These are phyloP conservation scores for Tolypocladium paradoxum DNA, from an alignment of 2,329 filamentous ascomycete genomes.

Conservation along the genomic window DNA sequence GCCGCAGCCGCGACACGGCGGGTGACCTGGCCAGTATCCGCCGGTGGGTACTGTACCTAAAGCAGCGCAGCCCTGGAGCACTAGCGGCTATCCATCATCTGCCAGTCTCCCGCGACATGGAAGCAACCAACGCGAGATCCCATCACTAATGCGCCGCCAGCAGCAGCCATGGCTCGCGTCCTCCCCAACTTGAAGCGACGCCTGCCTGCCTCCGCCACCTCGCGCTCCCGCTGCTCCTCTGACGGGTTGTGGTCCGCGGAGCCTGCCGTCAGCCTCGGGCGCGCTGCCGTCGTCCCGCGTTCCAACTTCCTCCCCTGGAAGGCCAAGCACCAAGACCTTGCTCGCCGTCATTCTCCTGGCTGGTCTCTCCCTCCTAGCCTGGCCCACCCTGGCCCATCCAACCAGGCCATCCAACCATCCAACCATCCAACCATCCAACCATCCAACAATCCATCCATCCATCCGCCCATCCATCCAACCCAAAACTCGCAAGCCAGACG, in stretches of 20 bases:
- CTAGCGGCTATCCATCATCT: neutral
- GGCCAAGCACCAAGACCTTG: slow-evolving; percentile 1
- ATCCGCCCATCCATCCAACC: slow-evolving; percentile 1
- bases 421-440: neutral
- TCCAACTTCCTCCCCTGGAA: neutral
- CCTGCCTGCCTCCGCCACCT: neutral
- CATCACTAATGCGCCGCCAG: neutral
- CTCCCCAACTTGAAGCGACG: too few relatives aligned
- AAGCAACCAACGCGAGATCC: neutral
- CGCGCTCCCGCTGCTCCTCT: neutral
- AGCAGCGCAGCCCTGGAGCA: neutral
- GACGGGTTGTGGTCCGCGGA: neutral
- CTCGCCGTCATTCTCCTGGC: slow-evolving; percentile 6
- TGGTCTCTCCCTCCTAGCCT: slow-evolving; percentile 5
- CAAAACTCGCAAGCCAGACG: neutral
- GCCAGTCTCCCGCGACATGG: too few relatives aligned
- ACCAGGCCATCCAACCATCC: neutral
- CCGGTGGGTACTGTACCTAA: neutral
- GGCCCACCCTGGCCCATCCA: slow-evolving; percentile 5
- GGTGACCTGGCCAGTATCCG: neutral
- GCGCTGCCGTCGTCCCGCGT: neutral
- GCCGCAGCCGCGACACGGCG: neutral
- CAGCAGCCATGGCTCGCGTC: neutral
- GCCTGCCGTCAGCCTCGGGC: neutral
- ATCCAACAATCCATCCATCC: neutral